Base-by-base conservation (phyloP, 2,329 filamentous ascomycete species). In the Chaetomium olivaceum region DNA sequence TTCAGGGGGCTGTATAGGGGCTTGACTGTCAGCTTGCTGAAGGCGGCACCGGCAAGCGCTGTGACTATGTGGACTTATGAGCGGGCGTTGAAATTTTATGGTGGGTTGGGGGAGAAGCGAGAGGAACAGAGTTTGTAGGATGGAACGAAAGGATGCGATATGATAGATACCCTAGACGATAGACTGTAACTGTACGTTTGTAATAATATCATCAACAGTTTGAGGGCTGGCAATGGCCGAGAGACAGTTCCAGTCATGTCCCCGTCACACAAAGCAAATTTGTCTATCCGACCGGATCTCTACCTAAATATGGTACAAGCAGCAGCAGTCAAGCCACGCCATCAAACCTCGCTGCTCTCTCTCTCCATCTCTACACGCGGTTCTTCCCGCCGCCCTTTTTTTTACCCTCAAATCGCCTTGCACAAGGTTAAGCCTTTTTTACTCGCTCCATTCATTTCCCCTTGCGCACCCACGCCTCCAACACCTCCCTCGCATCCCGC, bases 11-110 rank as follows among this genome's bases (percentile, higher is more conserved):
- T 98, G 72, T 99, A 98, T 77, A 85, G 93, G 62, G 95, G 95
- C 0, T 80, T 99, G 75, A 90, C 89, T 0, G 93, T 98, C 63
- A 94, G 93, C 76, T 79, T 99, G 74, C 76, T 98, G 71, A 99
- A 99, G 81, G 92, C 94, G 36, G 95, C 94, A 25, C 95, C 95
- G n/a, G 88, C 91, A 31, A 95, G 91, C 76, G 92, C 93, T 7
- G 87, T 97, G 36, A 97, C 93, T 0, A 91, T 97, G 83, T 97
- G 93, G 92, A 96, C 92, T 1, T 97, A 97, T 77, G 93, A 97
- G 80, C 82, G 89, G 73, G 85, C 85, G 21, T 80, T 97, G 79
- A 84, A 81, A 59, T 70, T 87, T 25, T 80, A 94, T 67, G 79
- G 83, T 36, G 72, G 72, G 21, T 67, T 78, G 52, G 77, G 80